Base-by-base conservation (phyloP, 2,329 filamentous ascomycete species). In the Xylaria arbuscula region DNA sequence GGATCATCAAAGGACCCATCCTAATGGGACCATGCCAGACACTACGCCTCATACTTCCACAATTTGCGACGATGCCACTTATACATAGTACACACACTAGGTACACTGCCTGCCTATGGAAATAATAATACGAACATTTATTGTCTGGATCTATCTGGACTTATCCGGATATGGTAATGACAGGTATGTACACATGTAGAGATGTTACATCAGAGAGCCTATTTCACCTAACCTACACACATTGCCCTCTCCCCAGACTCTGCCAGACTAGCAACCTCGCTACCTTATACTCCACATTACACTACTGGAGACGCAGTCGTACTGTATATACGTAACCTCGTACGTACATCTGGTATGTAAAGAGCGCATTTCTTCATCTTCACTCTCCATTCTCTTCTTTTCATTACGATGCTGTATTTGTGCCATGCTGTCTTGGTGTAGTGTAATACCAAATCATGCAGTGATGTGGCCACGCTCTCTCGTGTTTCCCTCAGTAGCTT, bases 1-100 rank as follows among this genome's bases (percentile, higher is more conserved):
- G 28, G 28, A 28, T 28, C 22, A 48, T 60, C 59, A 63, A 54
- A 64, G 66, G 61, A 65, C 56, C 66, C 62, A 62, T 68, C 56
- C 1, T 51, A 55, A 55, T 67, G 64, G 65, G 50, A 36, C 51
- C 51, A 54, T 36, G 28, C 51, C 51, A 17, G 17, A 7, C 59
- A 54, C 58, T 62, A 40, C 56, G 36, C 47, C 47, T 47, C 54
- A 58, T 59, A 56, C 24, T 45, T 45, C 42, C 40, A 47, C 42
- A 51, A 60, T 64, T 57, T 50, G 62, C 55, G 13, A 19, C 50
- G 45, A 40, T 32, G 7, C 42, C 19, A 47, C 17, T 1, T 47
- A 6, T 50, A 47, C 45, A 10, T 32, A 51, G 5, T 53, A 51
- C 24, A 28, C 19, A 28, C 17, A 50, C 47, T 50, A 50, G 45